phyloP scores from a whole-genome alignment of 31 red algal species.

The Asparagopsis taxiformis region DNA sequence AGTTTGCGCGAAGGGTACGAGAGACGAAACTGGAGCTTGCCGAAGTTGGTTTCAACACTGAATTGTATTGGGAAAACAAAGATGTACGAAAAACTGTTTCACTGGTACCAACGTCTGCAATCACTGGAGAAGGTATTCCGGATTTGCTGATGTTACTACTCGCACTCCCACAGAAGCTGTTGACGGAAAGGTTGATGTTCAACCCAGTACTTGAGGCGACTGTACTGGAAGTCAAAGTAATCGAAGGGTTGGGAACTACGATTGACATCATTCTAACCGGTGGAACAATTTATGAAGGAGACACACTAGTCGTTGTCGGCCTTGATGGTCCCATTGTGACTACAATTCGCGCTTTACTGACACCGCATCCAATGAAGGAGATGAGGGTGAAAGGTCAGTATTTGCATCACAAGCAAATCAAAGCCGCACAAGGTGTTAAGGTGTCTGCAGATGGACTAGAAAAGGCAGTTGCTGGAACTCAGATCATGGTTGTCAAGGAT shows the following conservation, averaged over 20 bases:
- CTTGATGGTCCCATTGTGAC: constrained; percentile 96
- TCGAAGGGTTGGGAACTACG: constrained; percentile 98
- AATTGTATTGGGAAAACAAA: constrained; percentile 97
- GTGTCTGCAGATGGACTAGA: constrained; percentile 94
- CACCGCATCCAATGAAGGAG: constrained; percentile 99
- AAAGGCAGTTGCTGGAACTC: constrained; percentile 96
- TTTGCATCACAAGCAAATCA: constrained; percentile 92
- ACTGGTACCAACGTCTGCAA: constrained; percentile 96
- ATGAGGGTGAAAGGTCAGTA: constrained; percentile 99
- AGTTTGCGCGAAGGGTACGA: constrained; percentile 76
- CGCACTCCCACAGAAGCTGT: constrained; percentile 79
- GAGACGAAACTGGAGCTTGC: constrained; percentile 93
- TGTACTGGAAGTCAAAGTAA: constrained; percentile 98
- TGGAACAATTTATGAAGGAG: constrained; percentile 92
- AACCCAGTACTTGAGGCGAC: constrained; percentile 77
- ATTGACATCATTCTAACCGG: constrained; percentile 94
- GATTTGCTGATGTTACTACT: constrained; percentile 97
- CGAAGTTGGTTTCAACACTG: constrained; percentile 96
- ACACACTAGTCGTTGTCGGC: constrained; percentile 92
- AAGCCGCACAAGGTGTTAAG: constrained; percentile 97
- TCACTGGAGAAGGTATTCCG: constrained; percentile 96
- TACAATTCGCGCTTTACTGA: constrained; percentile 92
- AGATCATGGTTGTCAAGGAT: constrained; percentile 88
- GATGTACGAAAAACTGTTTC: constrained; percentile 85
- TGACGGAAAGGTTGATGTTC: constrained; percentile 86